Evolutionary conservation across 495 filamentous ascomycete species (phyloP), one percentile per base, ranked within the genome.

Genomic region (Penicillium daleae): DNA sequence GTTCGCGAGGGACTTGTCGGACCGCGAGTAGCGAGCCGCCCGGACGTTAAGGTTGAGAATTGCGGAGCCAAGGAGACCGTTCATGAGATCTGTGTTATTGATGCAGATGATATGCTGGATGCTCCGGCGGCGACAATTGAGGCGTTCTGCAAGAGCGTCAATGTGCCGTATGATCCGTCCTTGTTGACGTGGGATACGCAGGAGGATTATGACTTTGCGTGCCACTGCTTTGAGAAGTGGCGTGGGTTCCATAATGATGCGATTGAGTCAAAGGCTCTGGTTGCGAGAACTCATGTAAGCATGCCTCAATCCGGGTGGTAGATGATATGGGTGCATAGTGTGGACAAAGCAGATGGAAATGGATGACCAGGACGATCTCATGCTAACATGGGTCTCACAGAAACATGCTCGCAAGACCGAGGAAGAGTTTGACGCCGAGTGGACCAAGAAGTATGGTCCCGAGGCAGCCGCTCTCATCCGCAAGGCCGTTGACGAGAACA

Each of bases 191-290:
- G 95, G 95, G 88, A 90, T 42, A 86, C 85, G 32, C 86, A 87
- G 63, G 86, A 86, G 54, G 86, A 88, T 48, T 86, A 94, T 60
- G 56, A 76, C 53, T 69, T 77, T 56, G 93, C 90, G 0, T 79
- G 78, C 56, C 82, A 84, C 57, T 83, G 83, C 21, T 99, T 99
- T 78, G 91, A 91, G 78, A 99, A 99, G 78, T 99, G 95, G 95
- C 87, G 86, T 58, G 95, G 93, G 0, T 99, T 97, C 74, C 95
- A 98, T 70, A 90, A 98, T 55, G 94, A 97, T 80, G 95, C 92
- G 19, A 90, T 98, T 63, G 78, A 89, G 55, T 93, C 89, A 63
- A 88, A 80, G 53, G 86, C 85, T 44, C 74, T 99, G 65, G 88
- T 86, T 66, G 84, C 91, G 17, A 78, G 92, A 71, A 71, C 68